Conservation (phyloP, 106 monocot species). For the Acorus calamus region DNA sequence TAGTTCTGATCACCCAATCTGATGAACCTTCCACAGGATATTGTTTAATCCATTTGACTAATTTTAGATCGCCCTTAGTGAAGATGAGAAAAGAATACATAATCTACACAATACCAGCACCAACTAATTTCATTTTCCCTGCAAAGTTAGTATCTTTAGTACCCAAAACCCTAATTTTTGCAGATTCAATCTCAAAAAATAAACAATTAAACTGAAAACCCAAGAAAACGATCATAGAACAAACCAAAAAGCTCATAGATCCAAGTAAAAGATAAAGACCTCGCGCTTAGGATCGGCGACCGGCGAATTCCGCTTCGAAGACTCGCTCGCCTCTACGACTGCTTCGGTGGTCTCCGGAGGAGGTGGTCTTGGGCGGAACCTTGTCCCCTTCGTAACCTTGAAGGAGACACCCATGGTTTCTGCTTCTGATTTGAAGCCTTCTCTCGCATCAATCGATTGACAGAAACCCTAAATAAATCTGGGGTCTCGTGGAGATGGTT, state of each 20-base stretch:
- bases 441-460: too few relatives aligned
- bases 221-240: neutral
- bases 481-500: too few relatives aligned
- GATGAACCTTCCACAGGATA: neutral
- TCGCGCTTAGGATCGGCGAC: constrained; percentile 2
- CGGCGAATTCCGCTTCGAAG: constrained; percentile 2
- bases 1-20: too few relatives aligned
- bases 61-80: too few relatives aligned
- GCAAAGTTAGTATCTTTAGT: too few relatives aligned
- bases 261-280: constrained; percentile 1
- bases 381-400: constrained; percentile 45
- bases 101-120: too few relatives aligned
- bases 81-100: too few relatives aligned
- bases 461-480: too few relatives aligned
- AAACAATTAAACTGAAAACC: neutral
- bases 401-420: constrained; percentile 49
- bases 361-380: constrained; percentile 20
- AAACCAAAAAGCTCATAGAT: neutral
- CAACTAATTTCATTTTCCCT: too few relatives aligned
- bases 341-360: neutral
- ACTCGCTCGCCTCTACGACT: neutral
- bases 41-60: neutral
- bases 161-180: too few relatives aligned
- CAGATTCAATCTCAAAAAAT: neutral
- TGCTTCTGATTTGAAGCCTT: too few relatives aligned